Percentiles rank a stretch among this genome's conserved stretches.
Conservation (phyloP, 805 yeast genomes). For the Candida tibetensis region DNA sequence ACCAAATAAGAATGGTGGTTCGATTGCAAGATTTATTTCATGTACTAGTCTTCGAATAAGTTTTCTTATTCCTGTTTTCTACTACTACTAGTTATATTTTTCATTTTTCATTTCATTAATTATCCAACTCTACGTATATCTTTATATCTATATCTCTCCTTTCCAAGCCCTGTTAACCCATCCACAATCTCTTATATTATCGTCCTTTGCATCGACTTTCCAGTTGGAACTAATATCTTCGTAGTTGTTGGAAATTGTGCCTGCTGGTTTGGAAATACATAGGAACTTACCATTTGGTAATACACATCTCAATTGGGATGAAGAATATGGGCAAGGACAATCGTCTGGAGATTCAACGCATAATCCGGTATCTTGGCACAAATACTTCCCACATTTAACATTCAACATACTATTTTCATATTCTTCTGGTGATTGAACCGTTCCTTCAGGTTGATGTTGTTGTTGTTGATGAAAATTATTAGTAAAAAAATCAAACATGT, state of each 20-base stretch:
- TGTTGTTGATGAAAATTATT: constrained; percentile 13
- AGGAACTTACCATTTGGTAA: constrained; percentile 68
- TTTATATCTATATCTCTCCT: constrained; percentile 33
- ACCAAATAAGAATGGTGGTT: too few relatives aligned
- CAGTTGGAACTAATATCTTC: constrained; percentile 43
- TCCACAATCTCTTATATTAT: constrained; percentile 68
- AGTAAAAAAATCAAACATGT: constrained; percentile 34
- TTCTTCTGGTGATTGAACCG: constrained; percentile 29
- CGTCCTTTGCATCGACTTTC: constrained; percentile 50
- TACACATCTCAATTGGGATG: constrained; percentile 76
- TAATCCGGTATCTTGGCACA: constrained; percentile 78
- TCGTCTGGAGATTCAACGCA: constrained; percentile 70
- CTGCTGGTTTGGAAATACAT: constrained; percentile 82
- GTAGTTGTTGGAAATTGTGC: constrained; percentile 28
- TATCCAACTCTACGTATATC: too few relatives aligned
- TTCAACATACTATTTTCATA: constrained; percentile 39
- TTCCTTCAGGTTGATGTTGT: constrained; percentile 21
- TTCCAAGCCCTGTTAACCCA: constrained; percentile 76
- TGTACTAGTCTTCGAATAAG: too few relatives aligned
- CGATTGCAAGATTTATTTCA: too few relatives aligned
- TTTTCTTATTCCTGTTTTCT: too few relatives aligned
- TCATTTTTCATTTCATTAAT: too few relatives aligned
- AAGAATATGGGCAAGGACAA: constrained; percentile 91
- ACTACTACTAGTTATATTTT: too few relatives aligned
- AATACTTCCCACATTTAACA: constrained; percentile 55